A percentile compares a stretch with the other conserved stretches of the same genome.
These are phyloP conservation scores for Gelatoporia subvermispora DNA, from an alignment of 768 basidiomycete species.

Conservation along the genomic window DNA sequence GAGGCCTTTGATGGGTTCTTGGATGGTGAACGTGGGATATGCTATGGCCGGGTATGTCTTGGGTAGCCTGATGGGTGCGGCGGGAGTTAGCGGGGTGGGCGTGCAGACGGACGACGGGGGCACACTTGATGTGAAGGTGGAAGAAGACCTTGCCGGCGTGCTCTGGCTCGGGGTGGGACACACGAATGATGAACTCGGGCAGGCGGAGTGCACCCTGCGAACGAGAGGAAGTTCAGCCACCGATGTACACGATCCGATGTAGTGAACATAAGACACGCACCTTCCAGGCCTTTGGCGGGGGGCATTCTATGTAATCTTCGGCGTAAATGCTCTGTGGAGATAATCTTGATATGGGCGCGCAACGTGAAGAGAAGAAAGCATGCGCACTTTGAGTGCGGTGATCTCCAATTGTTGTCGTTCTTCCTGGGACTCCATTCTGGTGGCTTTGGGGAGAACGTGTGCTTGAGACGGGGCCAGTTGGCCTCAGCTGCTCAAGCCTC, in stretches of 20 bases:
- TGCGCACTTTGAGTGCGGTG: slow-evolving; percentile 51
- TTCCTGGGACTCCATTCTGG: slow-evolving; percentile 65
- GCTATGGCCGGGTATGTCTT: slow-evolving; percentile 78
- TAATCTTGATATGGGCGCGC: background rate
- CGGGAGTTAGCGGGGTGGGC: background rate
- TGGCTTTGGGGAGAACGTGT: slow-evolving; percentile 30
- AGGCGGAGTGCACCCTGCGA: slow-evolving; percentile 61
- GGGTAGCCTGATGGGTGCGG: slow-evolving; percentile 52
- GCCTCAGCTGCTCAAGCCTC: slow-evolving; percentile 74
- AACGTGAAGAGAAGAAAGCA: background rate
- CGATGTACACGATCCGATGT: background rate
- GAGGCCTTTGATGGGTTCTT: slow-evolving; percentile 61
- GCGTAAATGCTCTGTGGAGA: slow-evolving; percentile 59
- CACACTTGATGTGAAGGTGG: slow-evolving; percentile 67
- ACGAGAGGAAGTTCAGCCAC: background rate
- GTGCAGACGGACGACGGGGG: background rate
- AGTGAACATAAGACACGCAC: slow-evolving; percentile 30
- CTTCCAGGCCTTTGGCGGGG: slow-evolving; percentile 82
- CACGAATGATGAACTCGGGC: slow-evolving; percentile 73
- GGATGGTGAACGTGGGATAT: slow-evolving; percentile 61
- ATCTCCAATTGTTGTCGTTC: slow-evolving; percentile 69
- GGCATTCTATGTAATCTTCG: slow-evolving; percentile 68
- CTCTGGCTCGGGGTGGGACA: slow-evolving; percentile 57
- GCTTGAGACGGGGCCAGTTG: slow-evolving; percentile 57
- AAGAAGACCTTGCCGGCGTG: slow-evolving; percentile 57